A percentile compares a stretch with the other conserved stretches of the same genome.
Evolutionary conservation across 257 asterid species (phyloP).

Genomic region (Craterostigma plantagineum): DNA sequence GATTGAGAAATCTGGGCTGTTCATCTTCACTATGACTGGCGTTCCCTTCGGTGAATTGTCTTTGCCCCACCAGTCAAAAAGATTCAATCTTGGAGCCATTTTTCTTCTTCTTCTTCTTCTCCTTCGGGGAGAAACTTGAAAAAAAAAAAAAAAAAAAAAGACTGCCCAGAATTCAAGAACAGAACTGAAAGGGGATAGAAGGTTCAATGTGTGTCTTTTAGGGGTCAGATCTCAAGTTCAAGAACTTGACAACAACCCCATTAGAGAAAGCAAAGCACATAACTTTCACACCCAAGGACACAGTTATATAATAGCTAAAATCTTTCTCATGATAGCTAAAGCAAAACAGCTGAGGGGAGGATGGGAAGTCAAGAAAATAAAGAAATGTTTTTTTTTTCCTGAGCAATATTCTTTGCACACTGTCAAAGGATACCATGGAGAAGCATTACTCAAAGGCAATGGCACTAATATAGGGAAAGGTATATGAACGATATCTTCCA

Average conservation of each 20-base stretch:
- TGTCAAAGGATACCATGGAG: slow-evolving; percentile 23
- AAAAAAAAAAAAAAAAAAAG: not conserved
- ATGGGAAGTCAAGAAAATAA: not conserved
- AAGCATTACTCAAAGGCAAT: slow-evolving; percentile 16
- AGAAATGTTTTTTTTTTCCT: slow-evolving; percentile 6
- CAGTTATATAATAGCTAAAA: slow-evolving; percentile 5
- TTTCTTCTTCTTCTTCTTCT: slow-evolving; percentile 6
- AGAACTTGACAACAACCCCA: slow-evolving; percentile 9
- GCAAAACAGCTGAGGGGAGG: slow-evolving; percentile 2
- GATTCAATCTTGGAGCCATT: slow-evolving; percentile 53
- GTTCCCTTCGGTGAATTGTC: slow-evolving; percentile 20
- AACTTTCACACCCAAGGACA: too few species aligned
- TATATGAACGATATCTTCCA: slow-evolving; percentile 27
- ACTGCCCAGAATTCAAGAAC: slow-evolving; percentile 8
- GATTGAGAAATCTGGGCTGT: slow-evolving; percentile 45
- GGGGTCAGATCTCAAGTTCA: slow-evolving; percentile 17
- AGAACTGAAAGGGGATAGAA: slow-evolving; percentile 1
- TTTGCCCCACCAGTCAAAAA: slow-evolving; percentile 33
- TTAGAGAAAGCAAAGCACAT: slow-evolving; percentile 13
- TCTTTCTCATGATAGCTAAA: slow-evolving; percentile 3
- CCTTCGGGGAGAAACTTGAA: not conserved
- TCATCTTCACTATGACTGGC: slow-evolving; percentile 59
- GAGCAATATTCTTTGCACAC: slow-evolving; percentile 40
- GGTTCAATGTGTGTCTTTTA: slow-evolving; percentile 8
- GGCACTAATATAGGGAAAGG: slow-evolving; percentile 32